These are phyloP conservation scores for Tylopilus vinaceipallidus DNA, from an alignment of 768 basidiomycete genomes.

Conservation along the genomic window DNA sequence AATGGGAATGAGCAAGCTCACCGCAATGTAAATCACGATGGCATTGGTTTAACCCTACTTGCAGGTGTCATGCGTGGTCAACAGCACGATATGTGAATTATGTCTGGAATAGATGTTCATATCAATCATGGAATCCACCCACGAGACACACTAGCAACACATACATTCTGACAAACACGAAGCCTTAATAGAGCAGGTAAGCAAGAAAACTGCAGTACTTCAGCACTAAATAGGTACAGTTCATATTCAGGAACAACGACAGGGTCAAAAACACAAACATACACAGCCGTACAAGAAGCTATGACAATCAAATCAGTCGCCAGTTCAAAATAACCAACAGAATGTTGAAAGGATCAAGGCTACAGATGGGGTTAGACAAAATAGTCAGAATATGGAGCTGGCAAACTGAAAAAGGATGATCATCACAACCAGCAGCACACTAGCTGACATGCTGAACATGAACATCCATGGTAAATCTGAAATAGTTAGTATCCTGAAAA, in stretches of 20 bases:
- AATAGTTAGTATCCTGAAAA: background rate
- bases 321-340: too few relatives aligned
- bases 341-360: too few relatives aligned
- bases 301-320: too few relatives aligned
- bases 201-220: background rate
- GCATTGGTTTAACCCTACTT: constrained; percentile 2
- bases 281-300: too few relatives aligned
- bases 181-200: background rate
- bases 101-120: background rate
- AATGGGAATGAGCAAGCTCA: constrained; percentile 14
- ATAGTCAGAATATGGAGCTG: background rate
- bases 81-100: background rate
- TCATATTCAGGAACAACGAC: background rate
- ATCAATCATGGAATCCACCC: background rate
- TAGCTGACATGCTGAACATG: background rate
- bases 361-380: too few relatives aligned
- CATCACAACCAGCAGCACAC: background rate
- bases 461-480: background rate
- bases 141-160: background rate
- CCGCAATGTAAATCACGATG: constrained; percentile 5
- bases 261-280: too few relatives aligned
- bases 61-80: constrained; percentile 9
- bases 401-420: background rate
- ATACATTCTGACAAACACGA: background rate
- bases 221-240: background rate